Percentiles rank a stretch among this genome's conserved stretches.
Conservation (phyloP, 371 early-diverging fungal genomes). For the Rhizopus sp. region DNA sequence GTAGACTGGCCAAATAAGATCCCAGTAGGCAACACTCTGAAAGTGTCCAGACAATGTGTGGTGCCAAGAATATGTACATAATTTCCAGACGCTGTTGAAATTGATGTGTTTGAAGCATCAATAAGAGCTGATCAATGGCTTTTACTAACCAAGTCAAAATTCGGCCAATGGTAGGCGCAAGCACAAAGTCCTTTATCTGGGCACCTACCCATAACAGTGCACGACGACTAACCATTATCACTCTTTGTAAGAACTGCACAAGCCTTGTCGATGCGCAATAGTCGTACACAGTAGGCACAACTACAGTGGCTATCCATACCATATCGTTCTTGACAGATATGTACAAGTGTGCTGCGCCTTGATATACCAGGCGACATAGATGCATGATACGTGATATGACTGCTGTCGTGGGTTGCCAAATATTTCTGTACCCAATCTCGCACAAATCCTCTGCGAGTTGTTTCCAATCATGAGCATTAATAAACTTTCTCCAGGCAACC, state of each 20-base stretch:
- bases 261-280: slow-evolving; percentile 13
- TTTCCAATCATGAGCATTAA: slow-evolving; percentile 32
- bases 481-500: slow-evolving; percentile 23
- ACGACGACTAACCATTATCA: too few species aligned
- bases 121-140: slow-evolving; percentile 16
- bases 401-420: slow-evolving; percentile 20
- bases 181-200: background rate
- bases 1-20: background rate
- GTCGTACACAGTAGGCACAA: slow-evolving; percentile 13
- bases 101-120: slow-evolving; percentile 13
- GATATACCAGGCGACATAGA: slow-evolving; percentile 19
- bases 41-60: slow-evolving; percentile 7
- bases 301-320: slow-evolving; percentile 16
- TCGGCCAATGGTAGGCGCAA: slow-evolving; percentile 22
- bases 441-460: slow-evolving; percentile 23
- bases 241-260: background rate
- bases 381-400: slow-evolving; percentile 10
- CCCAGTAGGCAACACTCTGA: background rate
- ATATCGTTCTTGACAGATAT: slow-evolving; percentile 23
- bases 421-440: slow-evolving; percentile 11
- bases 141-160: slow-evolving; percentile 12
- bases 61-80: slow-evolving; percentile 9
- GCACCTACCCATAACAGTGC: too few species aligned
- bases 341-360: slow-evolving; percentile 7
- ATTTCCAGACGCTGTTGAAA: slow-evolving; percentile 9